These are phyloP conservation scores for Obba rivulosa DNA, from an alignment of 768 basidiomycete species.

Conservation along the genomic window DNA sequence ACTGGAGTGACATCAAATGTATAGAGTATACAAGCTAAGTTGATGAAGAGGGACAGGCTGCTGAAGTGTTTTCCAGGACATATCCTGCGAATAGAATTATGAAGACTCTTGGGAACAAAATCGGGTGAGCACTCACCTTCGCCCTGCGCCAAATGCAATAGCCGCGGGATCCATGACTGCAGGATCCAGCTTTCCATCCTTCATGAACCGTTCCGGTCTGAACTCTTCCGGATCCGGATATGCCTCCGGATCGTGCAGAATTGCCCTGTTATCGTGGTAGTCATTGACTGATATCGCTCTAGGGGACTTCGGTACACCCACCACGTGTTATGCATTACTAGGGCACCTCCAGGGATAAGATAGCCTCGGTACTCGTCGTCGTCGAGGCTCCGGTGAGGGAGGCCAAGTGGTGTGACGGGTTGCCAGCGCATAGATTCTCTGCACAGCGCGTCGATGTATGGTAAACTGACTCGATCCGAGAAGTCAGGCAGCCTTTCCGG, in stretches of 20 bases:
- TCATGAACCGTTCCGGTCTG: constrained; percentile 9
- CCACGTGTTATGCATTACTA: constrained; percentile 3
- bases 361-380: constrained; percentile 18
- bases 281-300: background rate
- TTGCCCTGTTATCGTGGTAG: constrained; percentile 2
- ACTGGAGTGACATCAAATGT: constrained; percentile 9
- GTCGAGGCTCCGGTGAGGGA: constrained; percentile 8
- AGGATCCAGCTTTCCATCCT: background rate
- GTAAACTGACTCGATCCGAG: constrained; percentile 19
- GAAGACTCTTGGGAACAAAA: too few relatives aligned
- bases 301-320: too few relatives aligned
- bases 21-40: constrained; percentile 7
- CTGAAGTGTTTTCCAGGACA: too few relatives aligned
- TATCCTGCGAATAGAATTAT: too few relatives aligned
- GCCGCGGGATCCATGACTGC: constrained; percentile 2
- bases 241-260: constrained; percentile 1
- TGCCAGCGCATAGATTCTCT: constrained; percentile 23
- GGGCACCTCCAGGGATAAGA: constrained; percentile 3
- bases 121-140: too few relatives aligned
- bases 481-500: constrained; percentile 21
- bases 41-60: constrained; percentile 7
- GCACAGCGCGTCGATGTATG: constrained; percentile 21
- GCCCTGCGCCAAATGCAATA: too few relatives aligned
- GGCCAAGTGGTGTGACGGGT: background rate
- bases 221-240: constrained; percentile 11